These are phyloP conservation scores for Coniochaeta sp. DNA, from an alignment of 2,329 filamentous ascomycete genomes.

Conservation along the genomic window DNA sequence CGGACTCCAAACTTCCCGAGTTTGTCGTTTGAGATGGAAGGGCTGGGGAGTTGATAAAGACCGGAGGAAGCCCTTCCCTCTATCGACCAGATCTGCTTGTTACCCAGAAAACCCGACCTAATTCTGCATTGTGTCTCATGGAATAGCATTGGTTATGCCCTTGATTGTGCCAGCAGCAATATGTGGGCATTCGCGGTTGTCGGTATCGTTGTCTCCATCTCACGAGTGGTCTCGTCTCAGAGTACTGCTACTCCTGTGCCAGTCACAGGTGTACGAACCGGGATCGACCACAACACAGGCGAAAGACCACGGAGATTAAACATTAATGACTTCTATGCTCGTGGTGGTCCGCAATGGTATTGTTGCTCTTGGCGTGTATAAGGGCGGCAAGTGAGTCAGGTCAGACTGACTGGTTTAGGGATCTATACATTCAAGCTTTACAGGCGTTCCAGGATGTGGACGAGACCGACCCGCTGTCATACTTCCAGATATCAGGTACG, in stretches of 20 bases:
- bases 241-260: slow-evolving; percentile 12
- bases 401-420: slow-evolving; percentile 25
- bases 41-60: background rate
- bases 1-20: background rate
- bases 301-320: slow-evolving; percentile 37
- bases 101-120: background rate
- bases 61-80: background rate
- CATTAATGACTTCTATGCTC: slow-evolving; percentile 37
- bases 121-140: background rate
- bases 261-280: slow-evolving; percentile 30
- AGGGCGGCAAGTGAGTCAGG: slow-evolving; percentile 5
- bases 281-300: slow-evolving; percentile 27
- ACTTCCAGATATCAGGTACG: slow-evolving; percentile 42
- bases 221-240: slow-evolving; percentile 2
- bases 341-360: slow-evolving; percentile 37
- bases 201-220: background rate
- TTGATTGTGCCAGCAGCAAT: background rate
- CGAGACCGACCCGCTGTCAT: slow-evolving; percentile 36
- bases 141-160: background rate
- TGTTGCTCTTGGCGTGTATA: background rate
- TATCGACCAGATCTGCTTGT: background rate
- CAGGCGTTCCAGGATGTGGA: slow-evolving; percentile 32
- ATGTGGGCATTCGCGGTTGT: background rate
- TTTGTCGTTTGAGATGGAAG: background rate
- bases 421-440: slow-evolving; percentile 42